These are phyloP conservation scores for Pyricularia grisea DNA, from an alignment of 2,329 filamentous ascomycete genomes.

Conservation along the genomic window DNA sequence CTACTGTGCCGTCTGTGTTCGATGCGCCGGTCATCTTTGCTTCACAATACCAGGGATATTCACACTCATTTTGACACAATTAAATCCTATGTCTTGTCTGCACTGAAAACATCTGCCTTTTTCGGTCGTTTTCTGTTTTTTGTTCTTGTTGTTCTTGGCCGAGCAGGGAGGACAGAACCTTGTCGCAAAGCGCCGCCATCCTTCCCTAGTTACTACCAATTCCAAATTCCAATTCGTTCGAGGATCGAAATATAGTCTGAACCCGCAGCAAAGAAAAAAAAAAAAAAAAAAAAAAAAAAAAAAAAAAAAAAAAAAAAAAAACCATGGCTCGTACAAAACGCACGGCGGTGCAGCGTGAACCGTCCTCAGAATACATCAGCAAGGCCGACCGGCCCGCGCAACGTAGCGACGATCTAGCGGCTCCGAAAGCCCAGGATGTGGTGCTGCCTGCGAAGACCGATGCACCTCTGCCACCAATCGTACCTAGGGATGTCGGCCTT, in stretches of 20 bases:
- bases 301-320: too few species aligned
- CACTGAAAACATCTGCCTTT: background rate
- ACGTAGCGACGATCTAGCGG: slow-evolving; percentile 7
- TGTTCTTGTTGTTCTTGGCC: background rate
- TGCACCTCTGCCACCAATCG: slow-evolving; percentile 10
- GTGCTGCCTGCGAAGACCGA: slow-evolving; percentile 22
- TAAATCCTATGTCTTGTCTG: background rate
- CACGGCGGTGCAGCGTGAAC: slow-evolving; percentile 51
- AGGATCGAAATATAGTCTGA: background rate
- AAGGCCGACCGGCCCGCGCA: slow-evolving; percentile 26
- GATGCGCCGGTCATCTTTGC: background rate
- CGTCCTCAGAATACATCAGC: slow-evolving; percentile 57
- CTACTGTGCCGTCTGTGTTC: background rate
- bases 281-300: too few species aligned
- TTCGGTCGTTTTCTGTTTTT: background rate
- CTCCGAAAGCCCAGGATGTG: slow-evolving; percentile 9
- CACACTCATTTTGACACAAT: background rate
- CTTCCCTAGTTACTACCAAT: background rate
- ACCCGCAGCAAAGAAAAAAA: background rate
- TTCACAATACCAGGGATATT: background rate
- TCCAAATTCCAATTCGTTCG: background rate
- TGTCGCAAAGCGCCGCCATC: background rate
- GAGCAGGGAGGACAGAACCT: background rate
- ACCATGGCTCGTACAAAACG: slow-evolving; percentile 64
- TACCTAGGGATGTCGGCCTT: slow-evolving; percentile 46